Conservation (phyloP, 345 rosid species). For the Nasturtium officinale region DNA sequence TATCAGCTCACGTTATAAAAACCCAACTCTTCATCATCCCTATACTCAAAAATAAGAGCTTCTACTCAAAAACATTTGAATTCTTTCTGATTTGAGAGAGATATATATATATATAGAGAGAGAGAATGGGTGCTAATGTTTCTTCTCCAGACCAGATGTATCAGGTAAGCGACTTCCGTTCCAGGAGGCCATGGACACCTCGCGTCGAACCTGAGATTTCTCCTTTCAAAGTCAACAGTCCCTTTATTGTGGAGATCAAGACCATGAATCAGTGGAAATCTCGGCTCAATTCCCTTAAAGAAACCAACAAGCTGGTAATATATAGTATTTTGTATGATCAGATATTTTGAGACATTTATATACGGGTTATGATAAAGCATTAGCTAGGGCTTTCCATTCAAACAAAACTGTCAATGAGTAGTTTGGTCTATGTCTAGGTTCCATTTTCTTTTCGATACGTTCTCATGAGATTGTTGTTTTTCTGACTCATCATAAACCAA, state of each 20-base stretch:
- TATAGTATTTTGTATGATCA: not conserved
- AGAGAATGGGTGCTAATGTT: conserved; percentile 38
- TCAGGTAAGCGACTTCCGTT: conserved; percentile 8
- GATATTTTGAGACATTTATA: not conserved
- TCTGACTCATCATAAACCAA: too few relatives aligned
- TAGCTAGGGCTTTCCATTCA: not conserved
- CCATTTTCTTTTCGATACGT: not conserved
- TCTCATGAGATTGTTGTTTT: too few relatives aligned
- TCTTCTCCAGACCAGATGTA: conserved; percentile 22
- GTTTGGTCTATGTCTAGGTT: not conserved
- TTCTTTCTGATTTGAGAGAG: conserved; percentile 3
- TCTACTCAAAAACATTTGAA: not conserved
- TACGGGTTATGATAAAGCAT: not conserved
- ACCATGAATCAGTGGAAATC: conserved; percentile 62
- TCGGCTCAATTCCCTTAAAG: conserved; percentile 55
- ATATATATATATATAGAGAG: too few relatives aligned
- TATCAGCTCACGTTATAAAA: conserved; percentile 32
- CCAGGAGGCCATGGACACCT: conserved; percentile 33
- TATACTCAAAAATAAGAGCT: conserved; percentile 17
- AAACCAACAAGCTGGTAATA: conserved; percentile 64
- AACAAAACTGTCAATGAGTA: not conserved
- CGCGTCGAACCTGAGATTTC: conserved; percentile 15
- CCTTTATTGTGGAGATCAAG: conserved; percentile 50
- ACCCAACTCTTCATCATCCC: not conserved
- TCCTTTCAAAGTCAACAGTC: conserved; percentile 22